Evolutionary conservation across 352 stramenopile species (phyloP).

Genomic region (Phytophthora rubi): DNA sequence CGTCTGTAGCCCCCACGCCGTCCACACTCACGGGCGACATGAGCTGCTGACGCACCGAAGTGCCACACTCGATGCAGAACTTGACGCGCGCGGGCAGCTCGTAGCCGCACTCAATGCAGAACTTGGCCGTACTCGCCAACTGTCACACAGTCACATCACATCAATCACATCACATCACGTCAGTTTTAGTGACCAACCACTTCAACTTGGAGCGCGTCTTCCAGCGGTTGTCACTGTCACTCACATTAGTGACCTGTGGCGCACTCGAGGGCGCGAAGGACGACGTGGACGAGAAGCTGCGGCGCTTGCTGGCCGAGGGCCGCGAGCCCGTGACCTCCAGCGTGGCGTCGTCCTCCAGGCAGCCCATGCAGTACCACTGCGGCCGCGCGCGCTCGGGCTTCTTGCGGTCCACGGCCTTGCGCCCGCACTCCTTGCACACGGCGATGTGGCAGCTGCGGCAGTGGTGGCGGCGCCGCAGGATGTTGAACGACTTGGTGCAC

Average conservation of each 20-base stretch:
- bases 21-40: constrained; percentile 56
- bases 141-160: constrained; percentile 14
- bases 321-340: constrained; percentile 70
- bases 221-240: constrained; percentile 9
- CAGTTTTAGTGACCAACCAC: constrained; percentile 1
- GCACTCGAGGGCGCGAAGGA: constrained; percentile 40
- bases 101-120: constrained; percentile 87
- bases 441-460: constrained; percentile 86
- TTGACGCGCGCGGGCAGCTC: constrained; percentile 80
- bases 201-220: constrained; percentile 19
- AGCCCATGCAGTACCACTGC: constrained; percentile 84
- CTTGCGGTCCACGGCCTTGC: constrained; percentile 76
- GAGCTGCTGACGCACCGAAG: constrained; percentile 59
- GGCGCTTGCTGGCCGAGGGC: constrained; percentile 56
- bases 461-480: constrained; percentile 84
- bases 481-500: constrained; percentile 82
- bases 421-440: constrained; percentile 84
- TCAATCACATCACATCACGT: no score
- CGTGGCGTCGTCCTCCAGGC: constrained; percentile 68
- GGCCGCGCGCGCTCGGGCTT: constrained; percentile 57
- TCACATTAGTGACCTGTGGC: constrained; percentile 58
- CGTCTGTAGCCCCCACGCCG: constrained; percentile 28
- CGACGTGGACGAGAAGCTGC: constrained; percentile 61
- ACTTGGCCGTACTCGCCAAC: constrained; percentile 74
- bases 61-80: constrained; percentile 89